Conservation (phyloP, 768 basidiomycete species). For the Auricularia sp. region DNA sequence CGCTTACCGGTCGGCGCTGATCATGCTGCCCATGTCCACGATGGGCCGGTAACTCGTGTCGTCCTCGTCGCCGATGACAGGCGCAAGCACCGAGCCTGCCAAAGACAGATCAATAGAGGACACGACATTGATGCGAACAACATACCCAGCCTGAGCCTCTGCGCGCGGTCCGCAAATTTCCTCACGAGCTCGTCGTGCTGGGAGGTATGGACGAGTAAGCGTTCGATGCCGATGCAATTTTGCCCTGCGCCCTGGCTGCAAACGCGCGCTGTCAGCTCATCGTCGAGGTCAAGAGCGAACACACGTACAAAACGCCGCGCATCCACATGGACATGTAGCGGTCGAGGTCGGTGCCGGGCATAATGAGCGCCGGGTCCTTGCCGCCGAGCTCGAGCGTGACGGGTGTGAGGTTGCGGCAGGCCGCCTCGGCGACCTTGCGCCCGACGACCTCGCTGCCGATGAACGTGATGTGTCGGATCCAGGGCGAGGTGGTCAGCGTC, state of each 20-base stretch:
- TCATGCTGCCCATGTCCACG: constrained; percentile 85
- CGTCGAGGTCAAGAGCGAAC: neutral
- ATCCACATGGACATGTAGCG: constrained; percentile 77
- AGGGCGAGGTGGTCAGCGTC: constrained; percentile 63
- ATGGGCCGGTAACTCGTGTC: constrained; percentile 57
- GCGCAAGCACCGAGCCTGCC: constrained; percentile 52
- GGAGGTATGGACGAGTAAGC: constrained; percentile 71
- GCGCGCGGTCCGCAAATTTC: constrained; percentile 52
- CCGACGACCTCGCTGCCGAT: constrained; percentile 78
- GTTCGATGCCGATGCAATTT: constrained; percentile 95
- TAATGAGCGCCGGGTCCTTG: constrained; percentile 87
- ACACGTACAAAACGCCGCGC: constrained; percentile 79
- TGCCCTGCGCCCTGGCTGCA: constrained; percentile 84
- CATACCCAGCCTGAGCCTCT: constrained; percentile 53
- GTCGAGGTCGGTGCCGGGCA: constrained; percentile 74
- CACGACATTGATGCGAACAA: too few relatives aligned
- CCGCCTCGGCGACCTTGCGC: constrained; percentile 40
- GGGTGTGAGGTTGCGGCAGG: neutral
- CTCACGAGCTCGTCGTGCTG: constrained; percentile 70
- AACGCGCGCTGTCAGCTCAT: neutral
- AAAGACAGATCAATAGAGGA: too few relatives aligned
- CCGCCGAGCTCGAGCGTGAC: constrained; percentile 88
- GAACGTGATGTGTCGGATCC: constrained; percentile 90
- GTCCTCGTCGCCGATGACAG: constrained; percentile 11
- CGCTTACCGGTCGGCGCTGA: constrained; percentile 45